Base-by-base conservation (phyloP, 2,329 filamentous ascomycete genomes). In the Raffaelea albimanens region DNA sequence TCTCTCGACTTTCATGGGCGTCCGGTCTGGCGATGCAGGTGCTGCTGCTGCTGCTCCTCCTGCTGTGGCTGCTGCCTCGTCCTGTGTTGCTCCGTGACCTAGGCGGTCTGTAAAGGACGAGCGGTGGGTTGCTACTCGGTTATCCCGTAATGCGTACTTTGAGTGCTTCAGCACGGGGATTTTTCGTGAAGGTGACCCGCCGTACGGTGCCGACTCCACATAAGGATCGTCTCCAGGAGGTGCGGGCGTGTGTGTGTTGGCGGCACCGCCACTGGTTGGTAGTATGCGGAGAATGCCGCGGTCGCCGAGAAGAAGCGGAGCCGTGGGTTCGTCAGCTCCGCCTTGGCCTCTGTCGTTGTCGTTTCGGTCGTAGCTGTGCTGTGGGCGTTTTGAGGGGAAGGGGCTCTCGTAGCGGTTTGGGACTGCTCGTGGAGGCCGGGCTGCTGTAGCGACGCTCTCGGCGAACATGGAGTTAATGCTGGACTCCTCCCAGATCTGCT, bases 91-190 rank as follows among this genome's bases (percentile, higher is more conserved):
- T 3, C 44, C 39, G 13, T 22, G 45, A 1, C 53, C 39, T 33
- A 45, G 43, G n/a, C 46, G 50, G 5, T 56, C 55, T 2, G 51
- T 34, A 44, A 53, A 55, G 2, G 53, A 52, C 5, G 55, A 52
- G 2, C 47, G 44, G 23, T 56, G 57, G 40, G 55, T 58, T 18
- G 46, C 48, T n/a, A 56, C 56, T 5, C 58, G 57, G 11, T 53
- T 56, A 45, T 71, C 66, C 19, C 70, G 64, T 49, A 70, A 55
- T 1, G 70, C 61, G n/a, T 70, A 58, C 43, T 61, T 66, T 18
- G 63, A 56, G 21, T 61, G 60, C 46, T 60, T 57, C 33, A 60
- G 47, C 8, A 53, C 54, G 25, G 52, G 57, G 7, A 51, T 40
- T 45, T 56, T 59, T 44, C 56, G 56, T 1, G 59, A 53, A 0